These are phyloP conservation scores for Paecilomyces formosus DNA, from an alignment of 2,329 filamentous ascomycete genomes.

Conservation along the genomic window DNA sequence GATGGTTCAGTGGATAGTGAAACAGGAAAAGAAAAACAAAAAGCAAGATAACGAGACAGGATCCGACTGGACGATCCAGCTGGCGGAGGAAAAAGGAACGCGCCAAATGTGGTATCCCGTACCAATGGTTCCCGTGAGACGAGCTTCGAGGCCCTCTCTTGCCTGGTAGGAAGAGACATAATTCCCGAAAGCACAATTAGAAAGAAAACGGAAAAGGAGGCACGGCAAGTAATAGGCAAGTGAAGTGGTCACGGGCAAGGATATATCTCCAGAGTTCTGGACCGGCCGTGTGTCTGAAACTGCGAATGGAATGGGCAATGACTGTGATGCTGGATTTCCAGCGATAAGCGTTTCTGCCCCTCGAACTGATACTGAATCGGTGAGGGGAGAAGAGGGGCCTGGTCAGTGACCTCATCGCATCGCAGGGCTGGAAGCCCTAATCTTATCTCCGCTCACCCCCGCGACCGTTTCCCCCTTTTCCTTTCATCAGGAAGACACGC, in stretches of 20 bases:
- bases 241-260: neutral
- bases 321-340: neutral
- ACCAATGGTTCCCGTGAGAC: conserved; percentile 28
- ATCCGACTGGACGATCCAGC: neutral
- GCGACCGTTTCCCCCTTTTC: neutral
- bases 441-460: neutral
- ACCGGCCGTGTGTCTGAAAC: neutral
- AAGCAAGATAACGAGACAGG: neutral
- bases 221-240: neutral
- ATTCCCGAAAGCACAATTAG: neutral
- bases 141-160: conserved; percentile 18
- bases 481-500: neutral
- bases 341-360: neutral
- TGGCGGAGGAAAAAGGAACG: neutral
- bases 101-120: conserved; percentile 6
- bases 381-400: neutral
- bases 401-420: neutral
- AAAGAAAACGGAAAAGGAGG: neutral
- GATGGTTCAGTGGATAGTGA: neutral
- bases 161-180: neutral
- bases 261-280: neutral
- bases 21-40: neutral
- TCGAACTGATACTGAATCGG: neutral
- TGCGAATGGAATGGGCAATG: neutral
- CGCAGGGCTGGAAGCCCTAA: neutral